Evolutionary conservation across 1,284 basidiomycete species (phyloP), one percentile per base, ranked within the genome.

Genomic region (Puccinia triticina): DNA sequence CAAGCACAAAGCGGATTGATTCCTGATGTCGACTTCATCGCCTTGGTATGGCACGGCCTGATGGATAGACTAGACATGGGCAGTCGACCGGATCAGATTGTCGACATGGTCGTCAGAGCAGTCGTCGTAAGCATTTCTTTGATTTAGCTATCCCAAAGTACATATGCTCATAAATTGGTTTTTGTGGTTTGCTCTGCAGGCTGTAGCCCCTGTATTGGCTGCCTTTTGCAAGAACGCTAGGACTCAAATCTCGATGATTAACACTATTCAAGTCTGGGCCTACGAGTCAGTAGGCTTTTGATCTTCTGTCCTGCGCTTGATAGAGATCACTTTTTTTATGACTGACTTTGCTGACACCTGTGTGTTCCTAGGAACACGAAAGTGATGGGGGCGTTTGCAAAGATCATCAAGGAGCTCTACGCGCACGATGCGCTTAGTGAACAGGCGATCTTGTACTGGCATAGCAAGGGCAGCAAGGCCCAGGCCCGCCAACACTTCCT

Each of bases 401-500:
- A 95, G 86, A 92, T 98, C 87, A 90, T 98, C 85, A 97, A 97
- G 90, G 93, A 90, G 86, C 90, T 96, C 87, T 98, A 98, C 89
- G 96, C 95, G 88, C 92, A 93, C 86, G 96, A 98, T 86, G 95
- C 94, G 88, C 90, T 98, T 85, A 93, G 94, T 83, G 94, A 96
- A 86, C 93, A 95, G 87, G 95, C 96, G 83, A 96, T 98, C 86
- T 93, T 98, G 83, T 98, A 97, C 88, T 98, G 96, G 96, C 90
- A 94, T 88, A 92, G 93, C 88, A 98, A 98, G 88, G 96, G 96
- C 82, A 93, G 95, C 81, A 97, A 95, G 89, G 91, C 94, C 0
- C 93, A 97, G 87, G 96, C 95, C 77, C 92, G 93, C 87, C 94
- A 96, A 87, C 93, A 96, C 87, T 98, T 98, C 90, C 89, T 98